Evolutionary conservation across 495 filamentous ascomycete genomes (phyloP).

Genomic region (Hyaloscypha variabilis): DNA sequence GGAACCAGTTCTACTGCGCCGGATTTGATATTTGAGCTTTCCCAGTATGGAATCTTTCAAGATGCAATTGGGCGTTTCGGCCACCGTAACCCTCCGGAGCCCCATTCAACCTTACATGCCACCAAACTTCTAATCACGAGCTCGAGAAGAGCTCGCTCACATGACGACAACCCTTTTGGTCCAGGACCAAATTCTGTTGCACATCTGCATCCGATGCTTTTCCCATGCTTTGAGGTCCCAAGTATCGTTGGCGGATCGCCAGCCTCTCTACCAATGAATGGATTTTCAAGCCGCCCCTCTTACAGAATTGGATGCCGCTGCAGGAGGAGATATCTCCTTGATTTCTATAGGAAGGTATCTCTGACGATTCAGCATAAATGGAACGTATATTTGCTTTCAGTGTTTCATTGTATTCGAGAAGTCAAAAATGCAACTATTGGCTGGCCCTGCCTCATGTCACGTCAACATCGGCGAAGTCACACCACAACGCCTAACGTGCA

Average conservation of each 20-base stretch:
- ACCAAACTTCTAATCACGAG: no score
- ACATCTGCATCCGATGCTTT: constrained; percentile 12
- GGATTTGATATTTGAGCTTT: not conserved
- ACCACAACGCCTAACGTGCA: not conserved
- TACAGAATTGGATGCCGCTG: not conserved
- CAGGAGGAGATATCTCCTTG: not conserved
- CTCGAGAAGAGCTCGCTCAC: not conserved
- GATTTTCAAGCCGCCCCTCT: not conserved
- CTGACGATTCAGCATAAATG: not conserved
- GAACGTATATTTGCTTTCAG: not conserved
- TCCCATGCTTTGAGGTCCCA: constrained; percentile 13
- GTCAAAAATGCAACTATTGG: not conserved
- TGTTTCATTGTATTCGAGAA: not conserved
- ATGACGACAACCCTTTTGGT: not conserved
- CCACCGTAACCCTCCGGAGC: constrained; percentile 2
- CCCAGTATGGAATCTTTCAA: constrained; percentile 18
- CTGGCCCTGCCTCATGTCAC: not conserved
- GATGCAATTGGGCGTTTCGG: not conserved
- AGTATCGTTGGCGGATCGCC: constrained; percentile 1
- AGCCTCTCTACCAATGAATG: not conserved
- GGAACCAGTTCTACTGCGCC: constrained; percentile 14
- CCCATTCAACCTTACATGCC: not conserved
- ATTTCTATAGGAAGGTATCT: not conserved
- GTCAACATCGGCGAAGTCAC: not conserved
- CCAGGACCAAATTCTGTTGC: constrained; percentile 14